Evolutionary conservation across 2,329 filamentous ascomycete species (phyloP).

Genomic region (Fusarium pseudograminearum): DNA sequence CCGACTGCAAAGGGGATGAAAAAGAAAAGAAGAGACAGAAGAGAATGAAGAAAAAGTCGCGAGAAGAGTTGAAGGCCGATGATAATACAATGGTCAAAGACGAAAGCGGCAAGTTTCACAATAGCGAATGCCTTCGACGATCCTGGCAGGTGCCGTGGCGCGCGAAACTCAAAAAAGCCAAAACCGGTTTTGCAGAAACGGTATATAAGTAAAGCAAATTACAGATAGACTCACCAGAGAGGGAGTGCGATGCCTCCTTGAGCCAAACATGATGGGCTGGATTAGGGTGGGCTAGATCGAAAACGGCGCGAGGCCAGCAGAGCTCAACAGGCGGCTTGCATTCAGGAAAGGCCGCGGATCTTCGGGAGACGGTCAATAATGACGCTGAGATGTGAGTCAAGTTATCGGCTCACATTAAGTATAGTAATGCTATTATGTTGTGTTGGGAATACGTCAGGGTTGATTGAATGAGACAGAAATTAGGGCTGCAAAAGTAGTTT

Average conservation of each 20-base stretch:
- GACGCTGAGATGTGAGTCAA: constrained; percentile 30
- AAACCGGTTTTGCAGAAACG: constrained; percentile 38
- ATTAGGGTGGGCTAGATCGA: constrained; percentile 33
- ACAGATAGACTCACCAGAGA: constrained; percentile 59
- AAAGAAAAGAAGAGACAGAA: not conserved
- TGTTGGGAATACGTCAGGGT: constrained; percentile 6
- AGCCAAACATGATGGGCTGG: constrained; percentile 61
- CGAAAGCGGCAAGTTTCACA: constrained; percentile 13
- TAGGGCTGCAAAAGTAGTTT: constrained; percentile 29
- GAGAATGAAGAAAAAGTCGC: not conserved
- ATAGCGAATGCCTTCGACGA: constrained; percentile 13
- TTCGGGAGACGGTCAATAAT: constrained; percentile 8
- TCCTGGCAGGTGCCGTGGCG: constrained; percentile 21
- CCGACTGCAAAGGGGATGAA: not conserved
- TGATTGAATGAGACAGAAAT: constrained; percentile 21
- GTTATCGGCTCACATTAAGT: constrained; percentile 12
- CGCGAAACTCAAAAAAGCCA: constrained; percentile 43
- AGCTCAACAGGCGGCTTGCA: constrained; percentile 37
- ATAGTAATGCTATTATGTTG: constrained; percentile 12
- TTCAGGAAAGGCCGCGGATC: constrained; percentile 28
- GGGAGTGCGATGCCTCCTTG: constrained; percentile 62
- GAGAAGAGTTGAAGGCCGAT: not conserved
- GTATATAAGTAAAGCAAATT: constrained; percentile 8
- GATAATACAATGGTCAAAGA: constrained; percentile 9
- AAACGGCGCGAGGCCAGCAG: constrained; percentile 41